phyloP scores from a whole-genome alignment of 768 basidiomycete species.

The Boletus subparvulus region DNA sequence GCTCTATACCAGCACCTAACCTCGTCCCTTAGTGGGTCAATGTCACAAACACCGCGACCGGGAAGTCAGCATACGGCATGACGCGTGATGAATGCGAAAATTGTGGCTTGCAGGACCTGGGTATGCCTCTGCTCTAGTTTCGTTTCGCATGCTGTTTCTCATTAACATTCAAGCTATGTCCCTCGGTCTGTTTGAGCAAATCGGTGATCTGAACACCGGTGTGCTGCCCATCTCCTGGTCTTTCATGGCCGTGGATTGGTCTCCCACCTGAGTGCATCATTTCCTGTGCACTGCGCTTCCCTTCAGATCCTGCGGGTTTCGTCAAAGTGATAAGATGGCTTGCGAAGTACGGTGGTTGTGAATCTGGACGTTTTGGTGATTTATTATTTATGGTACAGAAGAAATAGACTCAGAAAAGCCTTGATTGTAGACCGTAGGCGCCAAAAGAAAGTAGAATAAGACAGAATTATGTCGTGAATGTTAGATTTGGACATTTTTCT shows the following conservation, averaged over 20 bases:
- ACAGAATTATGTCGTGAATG: too few relatives aligned
- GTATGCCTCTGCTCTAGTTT: constrained; percentile 37
- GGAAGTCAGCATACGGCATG: constrained; percentile 46
- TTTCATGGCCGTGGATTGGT: constrained; percentile 49
- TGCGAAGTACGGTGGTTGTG: too few relatives aligned
- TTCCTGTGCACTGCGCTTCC: background rate
- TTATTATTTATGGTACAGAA: too few relatives aligned
- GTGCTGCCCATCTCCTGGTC: constrained; percentile 55
- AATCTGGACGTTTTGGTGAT: too few relatives aligned
- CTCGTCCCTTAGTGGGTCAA: constrained; percentile 45
- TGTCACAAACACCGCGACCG: constrained; percentile 56
- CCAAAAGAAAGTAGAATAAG: too few relatives aligned
- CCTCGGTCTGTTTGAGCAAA: constrained; percentile 52
- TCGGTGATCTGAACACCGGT: constrained; percentile 48
- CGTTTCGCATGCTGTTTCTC: background rate
- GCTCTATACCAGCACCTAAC: constrained; percentile 1
- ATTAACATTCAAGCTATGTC: constrained; percentile 56
- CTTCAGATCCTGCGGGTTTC: too few relatives aligned
- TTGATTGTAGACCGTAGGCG: too few relatives aligned
- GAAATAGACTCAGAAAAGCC: too few relatives aligned
- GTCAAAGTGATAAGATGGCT: too few relatives aligned
- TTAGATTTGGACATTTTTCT: too few relatives aligned
- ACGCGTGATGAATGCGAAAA: constrained; percentile 58
- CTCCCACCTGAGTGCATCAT: constrained; percentile 19
- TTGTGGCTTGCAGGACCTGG: constrained; percentile 52